phyloP scores from a whole-genome alignment of 108 stramenopile species.

The Stephanodiscus triporus region DNA sequence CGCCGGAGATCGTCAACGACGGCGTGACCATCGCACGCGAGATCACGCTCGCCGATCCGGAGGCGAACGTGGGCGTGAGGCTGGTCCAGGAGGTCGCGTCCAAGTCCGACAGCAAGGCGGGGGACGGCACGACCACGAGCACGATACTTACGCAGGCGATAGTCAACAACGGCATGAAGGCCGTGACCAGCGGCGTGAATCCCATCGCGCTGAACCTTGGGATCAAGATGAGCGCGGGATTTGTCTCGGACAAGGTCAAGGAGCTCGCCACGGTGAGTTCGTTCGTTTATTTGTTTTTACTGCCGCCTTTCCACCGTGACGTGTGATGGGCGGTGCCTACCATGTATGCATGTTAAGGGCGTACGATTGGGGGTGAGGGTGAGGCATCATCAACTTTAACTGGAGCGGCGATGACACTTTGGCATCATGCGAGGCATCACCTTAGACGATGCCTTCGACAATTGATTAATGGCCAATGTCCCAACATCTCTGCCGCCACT shows the following conservation, averaged over 20 bases:
- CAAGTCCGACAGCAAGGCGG: conserved; percentile 95
- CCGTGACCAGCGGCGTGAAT: conserved; percentile 91
- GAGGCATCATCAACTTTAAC: not conserved
- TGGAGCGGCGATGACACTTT: too few relatives aligned
- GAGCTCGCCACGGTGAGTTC: conserved; percentile 76
- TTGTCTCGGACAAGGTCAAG: conserved; percentile 81
- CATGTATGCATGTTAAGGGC: too few relatives aligned
- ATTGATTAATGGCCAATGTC: too few relatives aligned
- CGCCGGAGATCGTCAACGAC: conserved; percentile 97
- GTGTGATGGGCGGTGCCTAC: too few relatives aligned
- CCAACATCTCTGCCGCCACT: too few relatives aligned
- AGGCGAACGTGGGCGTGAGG: conserved; percentile 90
- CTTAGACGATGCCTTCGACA: too few relatives aligned
- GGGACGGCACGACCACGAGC: conserved; percentile 97
- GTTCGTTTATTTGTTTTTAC: not conserved
- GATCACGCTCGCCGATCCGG: conserved; percentile 88
- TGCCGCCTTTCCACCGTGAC: too few relatives aligned
- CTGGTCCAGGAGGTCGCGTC: conserved; percentile 95
- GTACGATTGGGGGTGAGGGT: too few relatives aligned
- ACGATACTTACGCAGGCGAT: conserved; percentile 97
- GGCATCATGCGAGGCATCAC: too few relatives aligned
- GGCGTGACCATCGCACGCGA: conserved; percentile 96
- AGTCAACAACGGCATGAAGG: conserved; percentile 93
- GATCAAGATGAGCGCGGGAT: conserved; percentile 81
- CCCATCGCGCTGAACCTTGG: conserved; percentile 93